A percentile compares a stretch with the other conserved stretches of the same genome.
phyloP scores from a whole-genome alignment of 2,329 filamentous ascomycete species.

The Phialocephala subalpina region DNA sequence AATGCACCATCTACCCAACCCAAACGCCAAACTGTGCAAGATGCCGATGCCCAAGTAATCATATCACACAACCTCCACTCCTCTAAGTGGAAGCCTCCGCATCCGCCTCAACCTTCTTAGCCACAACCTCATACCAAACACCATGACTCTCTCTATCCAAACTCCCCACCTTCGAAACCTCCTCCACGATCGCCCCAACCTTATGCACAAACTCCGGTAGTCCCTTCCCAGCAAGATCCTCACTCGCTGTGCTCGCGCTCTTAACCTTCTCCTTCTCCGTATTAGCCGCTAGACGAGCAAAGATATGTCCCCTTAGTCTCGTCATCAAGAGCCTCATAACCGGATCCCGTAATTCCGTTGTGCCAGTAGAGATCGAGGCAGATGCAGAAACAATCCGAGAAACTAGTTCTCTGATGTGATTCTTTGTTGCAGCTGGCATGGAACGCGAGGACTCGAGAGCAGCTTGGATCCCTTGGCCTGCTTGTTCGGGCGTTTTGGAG shows the following conservation, averaged over 20 bases:
- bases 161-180: conserved; percentile 68
- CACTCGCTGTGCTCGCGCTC: conserved; percentile 72
- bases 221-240: conserved; percentile 73
- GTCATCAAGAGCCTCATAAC: conserved; percentile 73
- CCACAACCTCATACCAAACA: conserved; percentile 68
- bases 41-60: conserved; percentile 1
- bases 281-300: conserved; percentile 68
- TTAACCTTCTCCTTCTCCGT: conserved; percentile 76
- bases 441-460: conserved; percentile 68
- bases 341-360: conserved; percentile 55
- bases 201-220: conserved; percentile 77
- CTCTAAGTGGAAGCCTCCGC: not conserved
- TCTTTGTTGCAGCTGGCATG: conserved; percentile 70
- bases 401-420: conserved; percentile 64
- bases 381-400: conserved; percentile 56
- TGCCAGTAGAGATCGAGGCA: conserved; percentile 29
- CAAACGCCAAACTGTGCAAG: conserved; percentile 22
- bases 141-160: conserved; percentile 75
- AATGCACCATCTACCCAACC: conserved; percentile 18
- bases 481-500: conserved; percentile 54
- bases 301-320: conserved; percentile 71
- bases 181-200: conserved; percentile 74
- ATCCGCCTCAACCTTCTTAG: conserved; percentile 31
- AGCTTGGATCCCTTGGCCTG: conserved; percentile 67
- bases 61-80: conserved; percentile 3